Base-by-base conservation (phyloP, 2,329 filamentous ascomycete genomes). In the Clonostachys sp. region DNA sequence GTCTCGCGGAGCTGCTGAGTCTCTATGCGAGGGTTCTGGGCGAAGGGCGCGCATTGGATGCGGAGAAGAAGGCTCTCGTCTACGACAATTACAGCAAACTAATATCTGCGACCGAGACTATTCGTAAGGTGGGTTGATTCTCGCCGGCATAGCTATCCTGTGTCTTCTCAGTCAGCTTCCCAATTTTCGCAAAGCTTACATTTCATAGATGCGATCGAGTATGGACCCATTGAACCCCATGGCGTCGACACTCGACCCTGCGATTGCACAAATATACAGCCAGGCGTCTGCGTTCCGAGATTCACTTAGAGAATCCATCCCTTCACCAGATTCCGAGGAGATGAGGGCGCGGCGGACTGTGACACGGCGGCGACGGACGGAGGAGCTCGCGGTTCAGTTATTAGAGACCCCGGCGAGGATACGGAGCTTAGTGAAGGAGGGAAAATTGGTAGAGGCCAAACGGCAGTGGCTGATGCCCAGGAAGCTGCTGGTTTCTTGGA, bases 11-110 rank as follows among this genome's bases (percentile, higher is more conserved):
- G 47, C 71, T 94, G 46, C 62, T 94, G 59, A 75, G 75, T 46
- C 74, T 86, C 2, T 91, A 94, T 62, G 83, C 86, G 42, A 77
- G 81, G 18, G 74, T 92, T 10, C 68, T 92, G 55, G 79, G 83
- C 55, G 92, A 97, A 69, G 92, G 96, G 43, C 74, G 91, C 36
- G 91, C 89, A 3, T 75, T 99, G 16, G 94, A 97, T 60, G 92
- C 92, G 20, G 94, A 99, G 75, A 87, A 94, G 66, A 99, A 99
- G 70, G 91, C 92, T 2, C 71, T 99, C 51, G 94, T 99, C 5
- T 99, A 99, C 65, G 92, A 99, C 65, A 99, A 99, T 63, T 99
- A 97, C 67, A 94, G 87, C 56, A 97, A 97, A 70, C 71, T 99
- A 55, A 96, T 99, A 55, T 82, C 86, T n/a, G 94, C 94, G 2